Percentiles rank a stretch among this genome's conserved stretches.
These are phyloP conservation scores for Schizochytrium sp. DNA, from an alignment of 108 stramenopile species.

Conservation along the genomic window DNA sequence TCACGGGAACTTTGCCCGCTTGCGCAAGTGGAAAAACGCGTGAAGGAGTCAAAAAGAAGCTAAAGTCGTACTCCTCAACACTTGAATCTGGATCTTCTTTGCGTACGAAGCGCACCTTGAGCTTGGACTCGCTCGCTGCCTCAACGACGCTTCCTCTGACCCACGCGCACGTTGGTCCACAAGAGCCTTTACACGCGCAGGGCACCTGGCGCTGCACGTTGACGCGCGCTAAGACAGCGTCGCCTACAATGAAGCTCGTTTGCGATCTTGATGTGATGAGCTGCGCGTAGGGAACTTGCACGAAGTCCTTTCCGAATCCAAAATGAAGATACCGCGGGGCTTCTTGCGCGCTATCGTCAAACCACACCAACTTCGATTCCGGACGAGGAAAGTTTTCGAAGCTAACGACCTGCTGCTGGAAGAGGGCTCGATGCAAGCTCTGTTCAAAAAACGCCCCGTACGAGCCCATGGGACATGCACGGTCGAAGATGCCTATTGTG, in stretches of 20 bases:
- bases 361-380: not conserved
- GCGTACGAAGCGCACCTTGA: not conserved
- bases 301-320: not conserved
- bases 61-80: not conserved
- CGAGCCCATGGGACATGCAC: not conserved
- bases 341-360: not conserved
- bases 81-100: not conserved
- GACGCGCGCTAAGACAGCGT: not conserved
- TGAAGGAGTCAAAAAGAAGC: not conserved
- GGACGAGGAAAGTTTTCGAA: not conserved
- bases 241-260: not conserved
- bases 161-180: not conserved
- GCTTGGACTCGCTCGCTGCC: not conserved
- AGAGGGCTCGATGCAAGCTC: not conserved
- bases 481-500: not conserved
- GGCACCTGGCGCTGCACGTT: not conserved
- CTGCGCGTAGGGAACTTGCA: not conserved
- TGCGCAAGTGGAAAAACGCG: not conserved
- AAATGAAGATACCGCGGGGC: not conserved
- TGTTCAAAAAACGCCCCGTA: not conserved
- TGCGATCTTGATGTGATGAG: not conserved
- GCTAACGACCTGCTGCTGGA: not conserved
- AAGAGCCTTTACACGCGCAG: not conserved
- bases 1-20: not conserved
- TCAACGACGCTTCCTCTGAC: not conserved